These are phyloP conservation scores for Smittium mucronatum DNA, from an alignment of 371 early-diverging fungal species.

Conservation along the genomic window DNA sequence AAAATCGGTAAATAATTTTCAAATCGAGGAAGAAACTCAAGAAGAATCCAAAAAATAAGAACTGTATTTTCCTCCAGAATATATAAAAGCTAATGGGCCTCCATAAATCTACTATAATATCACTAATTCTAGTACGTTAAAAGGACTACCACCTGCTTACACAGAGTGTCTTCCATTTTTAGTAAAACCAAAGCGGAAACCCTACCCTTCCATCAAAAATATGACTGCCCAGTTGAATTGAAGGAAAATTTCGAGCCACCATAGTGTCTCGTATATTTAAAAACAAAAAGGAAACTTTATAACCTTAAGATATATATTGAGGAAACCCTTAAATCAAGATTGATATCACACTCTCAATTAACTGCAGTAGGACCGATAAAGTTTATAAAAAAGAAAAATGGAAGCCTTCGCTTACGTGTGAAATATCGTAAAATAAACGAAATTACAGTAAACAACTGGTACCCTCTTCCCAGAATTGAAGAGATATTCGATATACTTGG, in stretches of 20 bases:
- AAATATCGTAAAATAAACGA: no score
- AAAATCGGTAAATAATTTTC: background rate
- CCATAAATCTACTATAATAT: background rate
- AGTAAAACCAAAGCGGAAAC: slow-evolving; percentile 1
- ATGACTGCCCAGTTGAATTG: slow-evolving; percentile 12
- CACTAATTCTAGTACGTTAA: background rate
- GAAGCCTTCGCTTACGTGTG: no score
- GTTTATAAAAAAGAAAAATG: no score
- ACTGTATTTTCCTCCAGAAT: no score
- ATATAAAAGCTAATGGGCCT: background rate
- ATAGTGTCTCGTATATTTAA: slow-evolving; percentile 9
- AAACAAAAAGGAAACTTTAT: slow-evolving; percentile 12
- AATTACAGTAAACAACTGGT: no score
- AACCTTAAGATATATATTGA: no score
- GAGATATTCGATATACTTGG: no score
- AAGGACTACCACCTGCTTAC: background rate
- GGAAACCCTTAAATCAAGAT: no score
- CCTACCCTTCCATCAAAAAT: slow-evolving; percentile 2
- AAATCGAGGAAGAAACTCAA: background rate
- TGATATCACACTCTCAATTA: no score
- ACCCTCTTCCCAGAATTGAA: no score
- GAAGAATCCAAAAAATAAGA: background rate
- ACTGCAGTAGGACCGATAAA: no score
- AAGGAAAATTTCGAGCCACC: background rate
- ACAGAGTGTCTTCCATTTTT: background rate